Evolutionary conservation across 164 flowering plant genomes (phyloP), one percentile per base, ranked within the genome.

Genomic region (Tinospora cordifolia): DNA sequence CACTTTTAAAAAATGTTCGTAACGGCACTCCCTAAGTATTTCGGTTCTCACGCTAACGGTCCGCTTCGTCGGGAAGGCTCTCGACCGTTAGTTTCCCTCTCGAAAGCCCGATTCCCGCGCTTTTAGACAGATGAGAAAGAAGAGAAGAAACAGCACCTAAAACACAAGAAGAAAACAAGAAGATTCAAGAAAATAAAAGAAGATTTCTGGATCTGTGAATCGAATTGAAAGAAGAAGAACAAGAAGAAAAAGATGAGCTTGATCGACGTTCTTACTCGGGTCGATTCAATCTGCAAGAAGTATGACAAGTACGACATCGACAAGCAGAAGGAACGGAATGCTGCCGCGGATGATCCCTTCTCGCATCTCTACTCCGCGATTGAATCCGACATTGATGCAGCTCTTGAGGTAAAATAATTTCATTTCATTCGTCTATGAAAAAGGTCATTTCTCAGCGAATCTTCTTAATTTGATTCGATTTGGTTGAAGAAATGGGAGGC

Each of bases 271-370:
- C 78, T 91, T 15, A 88, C 90, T 0, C 78, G 94, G 66, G 94
- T 91, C 6, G 97, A 91, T 57, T 66, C 88, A 77, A 89, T 91
- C 83, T 89, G 92, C 87, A 78, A 88, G 75, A 88, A 86, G 73
- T 94, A 92, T 73, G 97, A 94, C 69, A 88, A 82, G 62, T 92
- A 92, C 80, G 98, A 94, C 74, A 68, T 89, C 69, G 93, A 90
- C 14, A 92, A 88, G 86, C 98, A 85, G 76, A 82, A 77, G 39
- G 89, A 87, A 25, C 69, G 57, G 62, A 84, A 89, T 38, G 79
- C 82, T 81, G 76, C 90, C 75, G 88, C 87, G 66, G 93, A 83
- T 62, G 98, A 94, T 77, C 92, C 93, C 57, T 94, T 94, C 68
- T 89, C 90, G 66, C 88, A 88, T 49, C 89, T 92, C 73, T 94